Conservation (phyloP, 2,329 filamentous ascomycete species). For the Curvularia sp. region DNA sequence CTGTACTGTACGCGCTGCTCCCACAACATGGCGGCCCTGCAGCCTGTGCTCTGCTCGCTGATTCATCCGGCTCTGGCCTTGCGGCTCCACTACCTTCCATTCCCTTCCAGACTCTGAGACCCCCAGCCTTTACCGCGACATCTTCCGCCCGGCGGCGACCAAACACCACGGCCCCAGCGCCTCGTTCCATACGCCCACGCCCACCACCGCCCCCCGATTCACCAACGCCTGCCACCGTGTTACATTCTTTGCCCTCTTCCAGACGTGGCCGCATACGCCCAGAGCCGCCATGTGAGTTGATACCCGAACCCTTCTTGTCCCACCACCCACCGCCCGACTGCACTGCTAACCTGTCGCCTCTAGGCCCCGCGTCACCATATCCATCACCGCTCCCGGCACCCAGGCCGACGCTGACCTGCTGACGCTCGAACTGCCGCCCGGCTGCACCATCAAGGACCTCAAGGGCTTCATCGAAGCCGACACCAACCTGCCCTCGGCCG, state of each 20-base stretch:
- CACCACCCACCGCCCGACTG: conserved; percentile 28
- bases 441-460: conserved; percentile 83
- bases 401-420: conserved; percentile 75
- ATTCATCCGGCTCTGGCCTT: conserved; percentile 31
- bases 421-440: conserved; percentile 79
- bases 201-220: conserved; percentile 5
- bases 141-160: conserved; percentile 4
- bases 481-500: conserved; percentile 71
- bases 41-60: conserved; percentile 28
- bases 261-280: conserved; percentile 39
- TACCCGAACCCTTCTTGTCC: conserved; percentile 46
- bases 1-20: conserved; percentile 15
- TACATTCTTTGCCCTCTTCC: conserved; percentile 44
- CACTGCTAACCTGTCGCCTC: conserved; percentile 40
- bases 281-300: conserved; percentile 46
- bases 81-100: conserved; percentile 40
- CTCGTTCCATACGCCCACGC: conserved; percentile 19
- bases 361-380: conserved; percentile 85
- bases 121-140: conserved; percentile 5
- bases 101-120: conserved; percentile 32
- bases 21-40: conserved; percentile 25
- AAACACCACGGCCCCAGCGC: conserved; percentile 20
- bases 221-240: conserved; percentile 4
- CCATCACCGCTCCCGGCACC: conserved; percentile 77
- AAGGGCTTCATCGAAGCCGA: conserved; percentile 90